These are phyloP conservation scores for Fusarium mundagurra DNA, from an alignment of 2,329 filamentous ascomycete species.

Conservation along the genomic window DNA sequence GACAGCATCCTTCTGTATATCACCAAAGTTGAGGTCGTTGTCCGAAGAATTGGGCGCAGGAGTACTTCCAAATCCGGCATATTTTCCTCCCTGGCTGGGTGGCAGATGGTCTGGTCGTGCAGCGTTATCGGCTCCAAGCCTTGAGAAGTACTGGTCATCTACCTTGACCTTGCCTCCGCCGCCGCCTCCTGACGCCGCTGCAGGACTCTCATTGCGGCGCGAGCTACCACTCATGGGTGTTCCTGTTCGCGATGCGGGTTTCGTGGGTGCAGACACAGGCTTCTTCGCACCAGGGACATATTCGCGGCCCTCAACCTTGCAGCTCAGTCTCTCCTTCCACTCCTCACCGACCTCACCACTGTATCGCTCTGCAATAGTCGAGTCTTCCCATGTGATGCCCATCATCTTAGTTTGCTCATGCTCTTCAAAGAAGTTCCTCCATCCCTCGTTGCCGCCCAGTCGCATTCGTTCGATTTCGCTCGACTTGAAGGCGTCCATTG, in stretches of 20 bases:
- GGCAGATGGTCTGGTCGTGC: conserved; percentile 76
- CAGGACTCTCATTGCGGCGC: conserved; percentile 53
- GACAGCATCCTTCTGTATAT: conserved; percentile 90
- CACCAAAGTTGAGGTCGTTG: conserved; percentile 73
- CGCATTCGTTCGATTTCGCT: conserved; percentile 95
- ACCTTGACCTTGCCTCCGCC: conserved; percentile 64
- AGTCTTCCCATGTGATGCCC: conserved; percentile 81
- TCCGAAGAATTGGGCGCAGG: conserved; percentile 62
- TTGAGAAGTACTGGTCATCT: conserved; percentile 91
- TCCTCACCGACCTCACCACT: conserved; percentile 91
- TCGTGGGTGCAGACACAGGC: conserved; percentile 46
- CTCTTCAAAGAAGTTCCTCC: conserved; percentile 86
- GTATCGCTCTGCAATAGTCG: conserved; percentile 90
- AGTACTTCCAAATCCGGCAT: conserved; percentile 86
- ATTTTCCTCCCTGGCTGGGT: conserved; percentile 93
- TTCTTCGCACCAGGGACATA: conserved; percentile 80
- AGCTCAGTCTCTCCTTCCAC: conserved; percentile 89
- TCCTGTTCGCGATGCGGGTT: conserved; percentile 50
- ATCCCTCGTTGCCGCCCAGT: conserved; percentile 87
- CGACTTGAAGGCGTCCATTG: conserved; percentile 98
- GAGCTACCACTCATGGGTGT: conserved; percentile 54
- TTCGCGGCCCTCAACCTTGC: conserved; percentile 87
- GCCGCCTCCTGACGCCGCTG: conserved; percentile 44
- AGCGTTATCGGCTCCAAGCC: conserved; percentile 85
- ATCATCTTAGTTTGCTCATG: conserved; percentile 73